Conservation (phyloP, 108 stramenopile species). For the Mayamaea pseudoterrestris region DNA sequence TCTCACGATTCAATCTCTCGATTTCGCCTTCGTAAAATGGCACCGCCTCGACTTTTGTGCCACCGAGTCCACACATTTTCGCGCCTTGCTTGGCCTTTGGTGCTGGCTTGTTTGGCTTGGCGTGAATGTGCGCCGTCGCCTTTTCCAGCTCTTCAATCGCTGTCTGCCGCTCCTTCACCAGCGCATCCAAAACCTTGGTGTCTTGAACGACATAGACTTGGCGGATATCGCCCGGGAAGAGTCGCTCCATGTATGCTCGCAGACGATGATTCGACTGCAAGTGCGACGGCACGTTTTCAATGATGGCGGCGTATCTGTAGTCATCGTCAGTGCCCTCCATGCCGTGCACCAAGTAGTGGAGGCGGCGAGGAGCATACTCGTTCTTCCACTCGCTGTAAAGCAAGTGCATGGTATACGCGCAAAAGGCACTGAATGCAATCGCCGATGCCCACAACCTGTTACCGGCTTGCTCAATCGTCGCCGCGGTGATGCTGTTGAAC, state of each 20-base stretch:
- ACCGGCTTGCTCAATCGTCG: slow-evolving; percentile 11
- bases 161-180: slow-evolving; percentile 5
- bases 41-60: slow-evolving; percentile 10
- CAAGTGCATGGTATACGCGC: no score
- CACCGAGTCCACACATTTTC: slow-evolving; percentile 9
- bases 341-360: slow-evolving; percentile 37
- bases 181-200: no score
- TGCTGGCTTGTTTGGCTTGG: slow-evolving; percentile 11
- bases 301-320: slow-evolving; percentile 34
- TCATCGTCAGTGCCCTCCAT: slow-evolving; percentile 22
- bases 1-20: slow-evolving; percentile 13
- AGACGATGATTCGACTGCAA: slow-evolving; percentile 27
- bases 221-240: slow-evolving; percentile 46
- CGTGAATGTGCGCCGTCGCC: slow-evolving; percentile 10
- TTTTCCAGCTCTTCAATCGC: slow-evolving; percentile 17
- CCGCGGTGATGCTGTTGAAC: no score
- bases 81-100: slow-evolving; percentile 4
- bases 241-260: slow-evolving; percentile 27
- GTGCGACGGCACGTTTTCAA: slow-evolving; percentile 39
- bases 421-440: no score
- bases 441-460: slow-evolving; percentile 19
- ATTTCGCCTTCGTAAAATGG: slow-evolving; percentile 18
- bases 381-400: slow-evolving; percentile 60
- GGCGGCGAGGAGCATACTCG: slow-evolving; percentile 29
- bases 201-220: slow-evolving; percentile 35